These are phyloP conservation scores for Pseudogymnoascus sp. DNA, from an alignment of 2,329 filamentous ascomycete genomes.

Conservation along the genomic window DNA sequence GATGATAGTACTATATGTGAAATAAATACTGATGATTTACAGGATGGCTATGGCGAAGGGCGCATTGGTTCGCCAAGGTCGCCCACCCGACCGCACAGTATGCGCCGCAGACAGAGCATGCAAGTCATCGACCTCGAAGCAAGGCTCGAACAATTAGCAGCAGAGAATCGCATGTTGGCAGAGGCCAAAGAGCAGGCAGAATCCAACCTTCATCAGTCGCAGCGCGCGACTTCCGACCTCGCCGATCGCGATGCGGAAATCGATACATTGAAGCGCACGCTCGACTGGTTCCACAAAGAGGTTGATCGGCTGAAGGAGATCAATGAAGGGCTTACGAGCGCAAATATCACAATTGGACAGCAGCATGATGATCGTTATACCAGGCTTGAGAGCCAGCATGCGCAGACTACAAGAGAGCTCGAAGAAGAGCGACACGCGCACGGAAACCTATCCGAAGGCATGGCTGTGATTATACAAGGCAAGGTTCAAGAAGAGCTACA, in stretches of 20 bases:
- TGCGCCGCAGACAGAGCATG: slow-evolving; percentile 96
- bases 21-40: slow-evolving; percentile 18
- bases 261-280: slow-evolving; percentile 66
- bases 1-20: background rate
- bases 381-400: slow-evolving; percentile 58
- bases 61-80: slow-evolving; percentile 80
- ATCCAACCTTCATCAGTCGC: slow-evolving; percentile 48
- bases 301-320: slow-evolving; percentile 71
- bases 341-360: slow-evolving; percentile 67
- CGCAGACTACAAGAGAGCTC: slow-evolving; percentile 59
- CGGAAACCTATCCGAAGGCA: slow-evolving; percentile 50
- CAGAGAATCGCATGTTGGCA: slow-evolving; percentile 73
- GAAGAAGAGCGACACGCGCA: slow-evolving; percentile 59
- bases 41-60: slow-evolving; percentile 93
- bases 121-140: slow-evolving; percentile 88
- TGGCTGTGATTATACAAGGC: slow-evolving; percentile 52
- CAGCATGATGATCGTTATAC: slow-evolving; percentile 64
- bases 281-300: slow-evolving; percentile 75
- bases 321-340: slow-evolving; percentile 70
- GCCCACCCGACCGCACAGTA: slow-evolving; percentile 86
- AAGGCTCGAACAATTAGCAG: slow-evolving; percentile 72
- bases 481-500: slow-evolving; percentile 59
- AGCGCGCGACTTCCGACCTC: slow-evolving; percentile 61
- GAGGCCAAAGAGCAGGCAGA: slow-evolving; percentile 66
- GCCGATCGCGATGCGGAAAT: slow-evolving; percentile 83